Base-by-base conservation (phyloP, 768 basidiomycete genomes). In the Holtermannia corniformis region DNA sequence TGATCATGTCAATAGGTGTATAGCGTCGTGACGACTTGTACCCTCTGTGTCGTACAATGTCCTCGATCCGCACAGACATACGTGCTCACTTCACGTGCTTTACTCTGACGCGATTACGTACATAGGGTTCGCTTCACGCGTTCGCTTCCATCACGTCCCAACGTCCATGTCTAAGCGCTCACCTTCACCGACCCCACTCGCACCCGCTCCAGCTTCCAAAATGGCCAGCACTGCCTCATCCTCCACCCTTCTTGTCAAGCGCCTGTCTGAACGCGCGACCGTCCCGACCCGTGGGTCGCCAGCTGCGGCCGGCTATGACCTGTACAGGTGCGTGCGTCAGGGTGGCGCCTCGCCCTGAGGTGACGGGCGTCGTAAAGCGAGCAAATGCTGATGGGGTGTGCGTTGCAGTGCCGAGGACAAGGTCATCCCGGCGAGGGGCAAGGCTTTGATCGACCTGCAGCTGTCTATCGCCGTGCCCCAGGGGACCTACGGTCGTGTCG, bases 401-500 rank as follows among this genome's bases (percentile, higher is more conserved):
- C 32, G 16, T 7, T 7, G 16, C 59, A 93, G 91, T 69, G 90
- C 92, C 0, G 91, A 93, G 70, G 77, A 77, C 52, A 90, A 87
- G 67, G 72, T 77, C 5, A 80, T 97, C 16, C 89, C 92, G 12
- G 89, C 91, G 1, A 82, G 78, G 49, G 93, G 91, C 49, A 95
- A 93, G 72, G 93, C 90, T 3, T 76, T 97, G 32, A 73, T 99
- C 37, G 85, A 92, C 68, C 90, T 89, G 14, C 88, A 91, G 58
- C 76, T 97, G 49, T 91, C 90, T 22, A 84, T 99, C 55, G 92
- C 91, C 20, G 88, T 99, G 1, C 95, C 95, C 0, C 75, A 76
- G 41, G 95, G 91, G 2, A 91, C 90, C 3, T 97, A 99, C 67
- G 95, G 93, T 58, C 88, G 95, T 50, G 84, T 99, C 53, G 95